Conservation (phyloP, 768 basidiomycete species). For the Mycena pura region DNA sequence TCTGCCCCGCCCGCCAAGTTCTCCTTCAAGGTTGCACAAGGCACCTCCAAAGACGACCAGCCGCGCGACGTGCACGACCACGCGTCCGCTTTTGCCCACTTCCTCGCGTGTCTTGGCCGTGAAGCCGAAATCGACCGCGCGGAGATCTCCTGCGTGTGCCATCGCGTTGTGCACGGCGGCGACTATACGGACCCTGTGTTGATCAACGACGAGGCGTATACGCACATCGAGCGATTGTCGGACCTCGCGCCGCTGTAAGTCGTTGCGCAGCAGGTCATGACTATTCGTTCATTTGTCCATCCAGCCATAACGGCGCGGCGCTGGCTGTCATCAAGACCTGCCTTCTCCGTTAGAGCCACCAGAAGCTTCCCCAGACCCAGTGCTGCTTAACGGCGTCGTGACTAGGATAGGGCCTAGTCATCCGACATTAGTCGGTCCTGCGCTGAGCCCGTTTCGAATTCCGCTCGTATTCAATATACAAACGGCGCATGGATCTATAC, state of each 20-base stretch:
- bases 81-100: slow-evolving; percentile 65
- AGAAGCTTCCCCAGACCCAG: too few species aligned
- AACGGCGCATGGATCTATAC: too few species aligned
- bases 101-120: slow-evolving; percentile 54
- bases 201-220: slow-evolving; percentile 70
- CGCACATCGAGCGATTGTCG: slow-evolving; percentile 77
- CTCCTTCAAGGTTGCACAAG: slow-evolving; percentile 45
- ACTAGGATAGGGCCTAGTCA: too few species aligned
- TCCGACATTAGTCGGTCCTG: too few species aligned
- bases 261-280: not conserved
- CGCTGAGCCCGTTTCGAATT: too few species aligned
- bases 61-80: slow-evolving; percentile 58
- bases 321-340: too few species aligned
- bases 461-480: too few species aligned
- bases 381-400: too few species aligned
- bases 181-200: slow-evolving; percentile 73
- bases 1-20: slow-evolving; percentile 61
- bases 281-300: not conserved
- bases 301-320: slow-evolving; percentile 68
- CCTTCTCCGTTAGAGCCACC: too few species aligned
- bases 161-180: slow-evolving; percentile 90
- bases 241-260: slow-evolving; percentile 78
- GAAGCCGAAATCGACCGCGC: slow-evolving; percentile 49
- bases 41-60: slow-evolving; percentile 47
- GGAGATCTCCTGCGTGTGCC: slow-evolving; percentile 64